A percentile compares a stretch with the other conserved stretches of the same genome.
These are phyloP conservation scores for Neonectria neomacrospora DNA, from an alignment of 2,329 filamentous ascomycete species.

Conservation along the genomic window DNA sequence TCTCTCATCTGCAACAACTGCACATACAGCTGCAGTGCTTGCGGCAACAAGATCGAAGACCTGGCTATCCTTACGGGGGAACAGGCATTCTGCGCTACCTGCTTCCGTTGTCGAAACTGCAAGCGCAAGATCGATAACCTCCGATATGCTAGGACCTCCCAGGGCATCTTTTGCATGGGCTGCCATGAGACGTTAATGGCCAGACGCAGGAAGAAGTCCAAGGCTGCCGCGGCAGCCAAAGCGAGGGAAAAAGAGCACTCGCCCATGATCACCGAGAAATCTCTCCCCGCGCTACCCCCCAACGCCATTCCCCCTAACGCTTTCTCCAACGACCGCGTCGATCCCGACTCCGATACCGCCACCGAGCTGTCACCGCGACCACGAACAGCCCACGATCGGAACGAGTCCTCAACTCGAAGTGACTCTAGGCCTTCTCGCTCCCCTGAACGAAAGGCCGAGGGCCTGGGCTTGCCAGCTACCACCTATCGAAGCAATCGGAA, in stretches of 20 bases:
- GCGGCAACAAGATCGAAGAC: constrained; percentile 97
- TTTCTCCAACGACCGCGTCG: constrained; percentile 69
- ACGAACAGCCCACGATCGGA: constrained; percentile 60
- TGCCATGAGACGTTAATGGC: constrained; percentile 98
- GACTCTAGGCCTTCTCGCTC: constrained; percentile 65
- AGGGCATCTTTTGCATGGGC: constrained; percentile 99
- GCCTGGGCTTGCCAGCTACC: constrained; percentile 76
- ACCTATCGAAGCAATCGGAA: constrained; percentile 83
- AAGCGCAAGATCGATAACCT: constrained; percentile 99
- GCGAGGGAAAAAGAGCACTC: constrained; percentile 71
- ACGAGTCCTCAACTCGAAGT: constrained; percentile 66
- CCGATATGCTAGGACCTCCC: constrained; percentile 95
- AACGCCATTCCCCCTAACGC: constrained; percentile 72
- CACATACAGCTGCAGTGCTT: constrained; percentile 98
- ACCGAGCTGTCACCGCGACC: constrained; percentile 76
- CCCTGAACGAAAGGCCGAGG: constrained; percentile 67
- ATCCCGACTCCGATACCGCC: constrained; percentile 73
- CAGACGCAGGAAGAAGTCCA: constrained; percentile 85
- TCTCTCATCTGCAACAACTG: constrained; percentile 99
- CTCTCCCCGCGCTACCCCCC: constrained; percentile 87
- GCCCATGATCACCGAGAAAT: constrained; percentile 86
- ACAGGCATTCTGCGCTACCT: constrained; percentile 96
- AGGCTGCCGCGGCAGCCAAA: constrained; percentile 69
- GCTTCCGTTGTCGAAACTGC: constrained; percentile 97
- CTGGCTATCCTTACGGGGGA: constrained; percentile 96